These are phyloP conservation scores for Amaranthus cruentus DNA, from an alignment of 148 eudicot species.

Conservation along the genomic window DNA sequence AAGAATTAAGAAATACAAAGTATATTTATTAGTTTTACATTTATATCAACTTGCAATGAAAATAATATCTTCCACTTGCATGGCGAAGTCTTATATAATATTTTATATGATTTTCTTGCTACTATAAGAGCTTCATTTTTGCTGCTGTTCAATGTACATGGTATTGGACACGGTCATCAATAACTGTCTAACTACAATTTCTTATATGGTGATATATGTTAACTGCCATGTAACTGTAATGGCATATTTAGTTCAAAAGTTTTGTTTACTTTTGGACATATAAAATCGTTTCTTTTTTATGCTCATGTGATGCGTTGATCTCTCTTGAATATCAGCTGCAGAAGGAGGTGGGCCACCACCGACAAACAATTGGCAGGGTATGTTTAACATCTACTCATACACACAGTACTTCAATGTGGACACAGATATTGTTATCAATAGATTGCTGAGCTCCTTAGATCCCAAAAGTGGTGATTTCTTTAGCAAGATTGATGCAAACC, in stretches of 20 bases:
- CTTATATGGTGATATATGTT: neutral
- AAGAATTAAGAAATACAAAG: neutral
- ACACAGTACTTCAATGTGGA: conserved; percentile 91
- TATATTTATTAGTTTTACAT: neutral
- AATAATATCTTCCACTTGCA: neutral
- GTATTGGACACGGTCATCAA: neutral
- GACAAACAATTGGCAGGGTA: conserved; percentile 68
- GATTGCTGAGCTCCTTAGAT: conserved; percentile 73
- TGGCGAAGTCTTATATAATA: neutral
- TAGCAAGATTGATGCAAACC: conserved; percentile 89
- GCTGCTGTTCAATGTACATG: neutral
- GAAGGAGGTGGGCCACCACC: conserved; percentile 66
- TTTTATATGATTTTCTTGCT: neutral
- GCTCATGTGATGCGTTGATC: conserved; percentile 4
- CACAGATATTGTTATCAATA: conserved; percentile 75
- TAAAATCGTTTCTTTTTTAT: neutral
- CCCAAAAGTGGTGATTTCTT: conserved; percentile 86
- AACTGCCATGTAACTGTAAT: neutral
- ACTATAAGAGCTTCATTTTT: neutral
- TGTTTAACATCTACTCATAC: conserved; percentile 73
- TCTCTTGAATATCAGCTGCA: conserved; percentile 27
- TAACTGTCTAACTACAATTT: neutral
- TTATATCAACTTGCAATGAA: neutral
- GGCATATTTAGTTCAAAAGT: neutral
- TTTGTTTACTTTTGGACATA: neutral